These are phyloP conservation scores for Pleurotus giganteus DNA, from an alignment of 768 basidiomycete species.

Conservation along the genomic window DNA sequence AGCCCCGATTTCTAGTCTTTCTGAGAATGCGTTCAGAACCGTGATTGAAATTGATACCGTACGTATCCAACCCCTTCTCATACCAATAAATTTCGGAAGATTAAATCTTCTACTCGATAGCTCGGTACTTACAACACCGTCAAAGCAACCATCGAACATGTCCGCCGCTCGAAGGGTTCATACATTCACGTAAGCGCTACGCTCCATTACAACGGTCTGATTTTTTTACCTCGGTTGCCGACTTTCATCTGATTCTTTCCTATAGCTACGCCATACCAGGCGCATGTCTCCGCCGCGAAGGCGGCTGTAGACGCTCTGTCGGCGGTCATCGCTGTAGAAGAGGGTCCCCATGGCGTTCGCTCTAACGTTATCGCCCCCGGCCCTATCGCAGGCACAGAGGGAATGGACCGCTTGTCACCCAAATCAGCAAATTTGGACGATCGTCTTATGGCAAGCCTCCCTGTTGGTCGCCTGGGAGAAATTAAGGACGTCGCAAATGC, in stretches of 20 bases:
- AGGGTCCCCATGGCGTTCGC: constrained; percentile 92
- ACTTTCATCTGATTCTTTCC: constrained; percentile 13
- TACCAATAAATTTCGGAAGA: background rate
- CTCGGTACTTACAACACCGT: constrained; percentile 93
- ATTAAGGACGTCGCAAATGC: constrained; percentile 68
- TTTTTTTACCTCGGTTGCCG: constrained; percentile 7
- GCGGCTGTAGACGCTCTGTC: constrained; percentile 91
- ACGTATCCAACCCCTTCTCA: constrained; percentile 19
- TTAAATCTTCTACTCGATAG: constrained; percentile 32
- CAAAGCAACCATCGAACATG: constrained; percentile 72
- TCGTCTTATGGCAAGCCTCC: constrained; percentile 22
- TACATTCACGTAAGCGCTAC: constrained; percentile 91
- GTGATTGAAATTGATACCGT: constrained; percentile 95
- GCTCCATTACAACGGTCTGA: constrained; percentile 76
- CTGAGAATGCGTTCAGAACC: constrained; percentile 88
- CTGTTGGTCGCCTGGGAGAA: constrained; percentile 54
- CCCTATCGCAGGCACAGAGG: constrained; percentile 78
- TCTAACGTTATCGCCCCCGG: constrained; percentile 87
- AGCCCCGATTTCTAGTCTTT: constrained; percentile 78
- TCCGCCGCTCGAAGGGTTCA: constrained; percentile 71
- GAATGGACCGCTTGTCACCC: constrained; percentile 54
- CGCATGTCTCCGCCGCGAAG: constrained; percentile 93
- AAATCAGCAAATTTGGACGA: constrained; percentile 22
- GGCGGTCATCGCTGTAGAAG: constrained; percentile 85
- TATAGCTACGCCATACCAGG: constrained; percentile 79